Evolutionary conservation across 1,284 basidiomycete species (phyloP), one percentile per base, ranked within the genome.

Genomic region (Cutaneotrichosporon curvatum): DNA sequence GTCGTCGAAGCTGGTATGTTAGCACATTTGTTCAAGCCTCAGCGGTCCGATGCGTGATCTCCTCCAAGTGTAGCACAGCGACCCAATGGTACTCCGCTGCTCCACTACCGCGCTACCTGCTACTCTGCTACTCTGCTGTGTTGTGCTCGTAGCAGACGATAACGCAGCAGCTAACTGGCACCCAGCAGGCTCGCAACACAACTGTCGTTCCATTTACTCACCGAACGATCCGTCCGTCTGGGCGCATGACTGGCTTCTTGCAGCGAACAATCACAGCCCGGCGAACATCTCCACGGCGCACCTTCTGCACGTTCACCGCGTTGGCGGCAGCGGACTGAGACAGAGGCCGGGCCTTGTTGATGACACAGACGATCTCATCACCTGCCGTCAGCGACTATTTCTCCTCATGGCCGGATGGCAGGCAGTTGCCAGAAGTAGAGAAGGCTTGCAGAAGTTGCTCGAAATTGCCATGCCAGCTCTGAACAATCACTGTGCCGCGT

Each of bases 331-430:
- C 54, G 23, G 39, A 45, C 46, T 47, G 61, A 20, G 74, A 58
- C 31, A 97, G 77, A 4, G 92, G 89, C 14, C 90, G 81, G 4
- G 95, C 94, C 56, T 83, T 82, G 69, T 95, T 88, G 57, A 99
- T 83, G 49, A 99, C 92, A 50, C 91, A 92, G 52, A 96, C 90
- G 53, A 97, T 90, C 72, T 97, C 94, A 74, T 99, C 95, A 39
- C 94, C 94, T 55, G 84, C 79, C 6, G 46, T 54, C 18, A 45
- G 51, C 25, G 14, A 34, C n/a, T 6, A 28, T 7, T 12, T 28
- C 12, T 28, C 25, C 12, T 28, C 8, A 28, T 7, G 25, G n/a
- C n/a, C n/a, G n/a, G n/a, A n/a, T n/a, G n/a, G n/a, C n/a, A n/a
- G n/a, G n/a, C n/a, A n/a, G n/a, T n/a, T n/a, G n/a, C n/a, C n/a